Evolutionary conservation across 2,329 filamentous ascomycete genomes (phyloP).

Genomic region (Pezicula neosporulosa): DNA sequence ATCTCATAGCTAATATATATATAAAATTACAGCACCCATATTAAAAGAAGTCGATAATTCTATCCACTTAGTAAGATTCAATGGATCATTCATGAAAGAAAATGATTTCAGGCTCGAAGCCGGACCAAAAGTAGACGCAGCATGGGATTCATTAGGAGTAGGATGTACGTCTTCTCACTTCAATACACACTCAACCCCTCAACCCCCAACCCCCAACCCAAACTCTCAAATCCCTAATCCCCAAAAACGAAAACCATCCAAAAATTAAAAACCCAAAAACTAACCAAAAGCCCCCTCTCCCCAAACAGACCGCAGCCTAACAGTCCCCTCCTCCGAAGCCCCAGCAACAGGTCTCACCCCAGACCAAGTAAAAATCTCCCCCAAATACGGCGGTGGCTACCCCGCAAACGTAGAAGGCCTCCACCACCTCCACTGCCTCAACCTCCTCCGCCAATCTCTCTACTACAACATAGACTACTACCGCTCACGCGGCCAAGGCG

Average conservation of each 20-base stretch:
- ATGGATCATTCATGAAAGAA: conserved; percentile 49
- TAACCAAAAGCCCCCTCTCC: conserved; percentile 3
- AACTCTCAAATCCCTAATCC: neutral
- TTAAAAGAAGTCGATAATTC: conserved; percentile 37
- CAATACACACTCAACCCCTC: no score
- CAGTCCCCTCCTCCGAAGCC: conserved; percentile 37
- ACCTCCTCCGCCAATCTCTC: conserved; percentile 47
- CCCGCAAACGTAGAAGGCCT: conserved; percentile 44
- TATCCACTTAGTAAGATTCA: conserved; percentile 41
- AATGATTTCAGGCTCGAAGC: conserved; percentile 45
- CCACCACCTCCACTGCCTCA: conserved; percentile 49
- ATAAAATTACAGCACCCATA: conserved; percentile 29
- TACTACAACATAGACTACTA: conserved; percentile 54
- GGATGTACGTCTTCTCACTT: conserved; percentile 41
- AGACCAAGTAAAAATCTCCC: conserved; percentile 47
- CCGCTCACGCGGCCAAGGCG: conserved; percentile 35
- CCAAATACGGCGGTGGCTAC: conserved; percentile 49
- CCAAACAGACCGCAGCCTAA: conserved; percentile 32
- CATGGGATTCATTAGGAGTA: conserved; percentile 47
- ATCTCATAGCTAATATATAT: neutral
- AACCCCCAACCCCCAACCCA: no score
- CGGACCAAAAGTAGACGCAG: conserved; percentile 47
- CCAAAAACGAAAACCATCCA: neutral
- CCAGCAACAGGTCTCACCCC: conserved; percentile 35
- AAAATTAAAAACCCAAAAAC: neutral